A percentile compares a stretch with the other conserved stretches of the same genome.
These are phyloP conservation scores for Fusarium falciforme DNA, from an alignment of 2,329 filamentous ascomycete species.

Conservation along the genomic window DNA sequence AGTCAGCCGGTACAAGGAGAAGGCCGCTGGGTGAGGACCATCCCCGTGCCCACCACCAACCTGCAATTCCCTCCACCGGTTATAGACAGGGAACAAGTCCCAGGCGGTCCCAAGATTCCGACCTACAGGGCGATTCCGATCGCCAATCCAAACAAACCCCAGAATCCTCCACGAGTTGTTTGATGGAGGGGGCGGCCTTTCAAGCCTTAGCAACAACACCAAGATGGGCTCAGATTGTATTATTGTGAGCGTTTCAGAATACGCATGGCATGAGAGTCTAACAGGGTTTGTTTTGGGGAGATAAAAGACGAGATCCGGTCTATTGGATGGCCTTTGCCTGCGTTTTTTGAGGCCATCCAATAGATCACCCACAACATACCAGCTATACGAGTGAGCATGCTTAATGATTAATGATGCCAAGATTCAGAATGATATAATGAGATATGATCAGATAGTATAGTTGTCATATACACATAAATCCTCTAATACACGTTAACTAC, in stretches of 20 bases:
- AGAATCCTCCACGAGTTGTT: slow-evolving; percentile 15
- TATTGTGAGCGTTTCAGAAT: background rate
- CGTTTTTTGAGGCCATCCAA: background rate
- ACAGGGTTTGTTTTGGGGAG: background rate
- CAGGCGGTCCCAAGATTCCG: slow-evolving; percentile 49
- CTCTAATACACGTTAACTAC: background rate
- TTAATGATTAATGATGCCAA: slow-evolving; percentile 4
- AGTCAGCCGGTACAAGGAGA: background rate
- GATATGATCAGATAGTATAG: background rate
- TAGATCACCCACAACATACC: background rate
- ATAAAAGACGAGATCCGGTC: background rate
- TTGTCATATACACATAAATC: background rate
- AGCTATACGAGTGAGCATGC: background rate
- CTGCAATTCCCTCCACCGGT: slow-evolving; percentile 32
- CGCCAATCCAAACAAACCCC: slow-evolving; percentile 43
- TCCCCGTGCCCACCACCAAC: slow-evolving; percentile 26
- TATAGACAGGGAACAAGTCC: slow-evolving; percentile 42
- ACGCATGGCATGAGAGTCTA: background rate
- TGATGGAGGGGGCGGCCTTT: background rate
- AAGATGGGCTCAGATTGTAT: background rate
- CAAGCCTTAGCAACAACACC: background rate
- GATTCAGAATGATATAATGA: background rate
- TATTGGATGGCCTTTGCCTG: background rate
- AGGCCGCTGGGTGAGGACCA: slow-evolving; percentile 3
- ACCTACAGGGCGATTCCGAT: slow-evolving; percentile 50